phyloP scores from a whole-genome alignment of 2,329 filamentous ascomycete genomes.

The Basipetospora chlamydospora region DNA sequence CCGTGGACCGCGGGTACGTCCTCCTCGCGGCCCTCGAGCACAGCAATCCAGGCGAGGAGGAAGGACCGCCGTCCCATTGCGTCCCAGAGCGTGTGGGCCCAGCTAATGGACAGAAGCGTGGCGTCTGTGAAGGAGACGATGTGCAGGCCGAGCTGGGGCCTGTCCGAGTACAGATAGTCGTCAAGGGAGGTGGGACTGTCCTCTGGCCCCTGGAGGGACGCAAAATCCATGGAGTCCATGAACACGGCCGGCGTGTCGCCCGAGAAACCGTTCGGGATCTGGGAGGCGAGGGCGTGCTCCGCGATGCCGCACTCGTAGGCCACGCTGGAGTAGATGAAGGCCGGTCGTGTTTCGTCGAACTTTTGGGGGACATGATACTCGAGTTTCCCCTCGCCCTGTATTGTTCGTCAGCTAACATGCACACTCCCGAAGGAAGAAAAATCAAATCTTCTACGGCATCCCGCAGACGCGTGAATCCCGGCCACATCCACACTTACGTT shows the following conservation, averaged over 20 bases:
- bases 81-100: constrained; percentile 33
- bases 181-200: constrained; percentile 13
- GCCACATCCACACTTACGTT: not conserved
- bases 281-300: constrained; percentile 23
- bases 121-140: constrained; percentile 33
- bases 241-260: not conserved
- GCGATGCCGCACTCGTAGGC: constrained; percentile 20
- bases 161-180: constrained; percentile 26
- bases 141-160: constrained; percentile 30
- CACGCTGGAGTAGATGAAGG: constrained; percentile 25
- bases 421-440: not conserved
- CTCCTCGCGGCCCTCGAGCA: constrained; percentile 25
- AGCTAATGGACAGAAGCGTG: constrained; percentile 30
- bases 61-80: constrained; percentile 26
- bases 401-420: constrained; percentile 12
- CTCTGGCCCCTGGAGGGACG: not conserved
- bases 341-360: constrained; percentile 19
- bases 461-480: no score
- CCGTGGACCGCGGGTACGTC: constrained; percentile 21
- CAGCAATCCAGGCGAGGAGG: constrained; percentile 28
- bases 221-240: not conserved
- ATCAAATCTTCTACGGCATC: no score
- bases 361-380: constrained; percentile 18
- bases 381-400: constrained; percentile 12
- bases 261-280: not conserved